Percentiles rank a stretch among this genome's conserved stretches.
These are phyloP conservation scores for Pharnaceum exiguum DNA, from an alignment of 148 eudicot genomes.

Conservation along the genomic window DNA sequence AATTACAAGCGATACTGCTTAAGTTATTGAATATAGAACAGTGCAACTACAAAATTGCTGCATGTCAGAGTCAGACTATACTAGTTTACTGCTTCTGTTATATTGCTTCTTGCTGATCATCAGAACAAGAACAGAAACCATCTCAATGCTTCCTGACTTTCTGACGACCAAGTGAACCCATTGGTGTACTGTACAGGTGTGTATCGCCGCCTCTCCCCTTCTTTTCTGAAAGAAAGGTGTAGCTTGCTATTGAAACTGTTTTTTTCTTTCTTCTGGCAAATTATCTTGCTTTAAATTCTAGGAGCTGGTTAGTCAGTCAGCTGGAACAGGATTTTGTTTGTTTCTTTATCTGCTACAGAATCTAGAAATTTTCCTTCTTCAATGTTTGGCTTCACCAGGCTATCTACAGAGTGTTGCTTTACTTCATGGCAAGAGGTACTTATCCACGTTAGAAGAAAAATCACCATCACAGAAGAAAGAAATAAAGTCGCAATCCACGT, in stretches of 20 bases:
- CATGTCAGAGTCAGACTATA: constrained; percentile 1
- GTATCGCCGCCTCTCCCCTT: too few species aligned
- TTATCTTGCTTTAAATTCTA: neutral
- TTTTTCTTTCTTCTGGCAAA: neutral
- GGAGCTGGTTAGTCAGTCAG: neutral
- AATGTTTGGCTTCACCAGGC: constrained; percentile 23
- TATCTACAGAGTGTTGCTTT: constrained; percentile 16
- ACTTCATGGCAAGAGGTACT: constrained; percentile 22
- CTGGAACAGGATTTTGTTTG: neutral
- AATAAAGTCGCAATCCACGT: constrained; percentile 42
- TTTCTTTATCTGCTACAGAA: neutral
- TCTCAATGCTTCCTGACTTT: neutral
- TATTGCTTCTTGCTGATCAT: neutral
- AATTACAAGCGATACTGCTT: neutral
- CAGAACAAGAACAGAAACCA: too few species aligned
- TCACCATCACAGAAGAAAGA: constrained; percentile 43
- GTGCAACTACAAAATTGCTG: constrained; percentile 12
- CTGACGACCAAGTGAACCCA: too few species aligned
- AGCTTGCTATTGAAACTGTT: too few species aligned
- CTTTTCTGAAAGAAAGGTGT: too few species aligned
- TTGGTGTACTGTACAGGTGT: neutral
- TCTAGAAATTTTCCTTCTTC: neutral
- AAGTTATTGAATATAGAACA: neutral
- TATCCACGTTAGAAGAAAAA: constrained; percentile 42
- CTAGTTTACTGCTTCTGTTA: neutral